Evolutionary conservation across 371 early-diverging fungal species (phyloP).

Genomic region (Lichtheimia corymbifera): DNA sequence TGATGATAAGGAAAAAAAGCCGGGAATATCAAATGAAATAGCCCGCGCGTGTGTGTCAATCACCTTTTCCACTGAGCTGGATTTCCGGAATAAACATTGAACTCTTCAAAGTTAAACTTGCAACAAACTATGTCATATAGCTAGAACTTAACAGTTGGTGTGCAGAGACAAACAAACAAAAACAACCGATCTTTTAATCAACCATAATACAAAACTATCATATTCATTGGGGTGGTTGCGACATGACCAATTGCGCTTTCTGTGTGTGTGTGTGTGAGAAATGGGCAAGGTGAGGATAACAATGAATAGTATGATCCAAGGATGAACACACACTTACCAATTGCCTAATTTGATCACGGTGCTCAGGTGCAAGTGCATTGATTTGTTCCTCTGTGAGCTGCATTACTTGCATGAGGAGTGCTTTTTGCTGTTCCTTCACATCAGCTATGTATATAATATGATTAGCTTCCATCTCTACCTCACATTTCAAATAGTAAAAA

Average conservation of each 20-base stretch:
- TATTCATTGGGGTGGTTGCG: neutral
- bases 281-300: neutral
- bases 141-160: no score
- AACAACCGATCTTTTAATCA: no score
- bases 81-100: no score
- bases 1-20: no score
- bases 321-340: conserved; percentile 34
- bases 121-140: no score
- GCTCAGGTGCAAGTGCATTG: conserved; percentile 53
- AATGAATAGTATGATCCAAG: neutral
- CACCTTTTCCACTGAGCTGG: neutral
- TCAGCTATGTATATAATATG: conserved; percentile 14
- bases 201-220: no score
- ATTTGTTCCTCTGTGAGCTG: conserved; percentile 57
- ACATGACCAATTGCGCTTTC: conserved; percentile 9
- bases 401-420: conserved; percentile 53
- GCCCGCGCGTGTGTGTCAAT: no score
- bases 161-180: no score
- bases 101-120: no score
- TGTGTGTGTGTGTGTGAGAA: no score
- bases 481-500: neutral
- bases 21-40: no score
- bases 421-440: conserved; percentile 48
- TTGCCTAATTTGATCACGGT: conserved; percentile 53
- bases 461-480: neutral